These are phyloP conservation scores for Debaryomyces prosopidis DNA, from an alignment of 805 yeast genomes.

Conservation along the genomic window DNA sequence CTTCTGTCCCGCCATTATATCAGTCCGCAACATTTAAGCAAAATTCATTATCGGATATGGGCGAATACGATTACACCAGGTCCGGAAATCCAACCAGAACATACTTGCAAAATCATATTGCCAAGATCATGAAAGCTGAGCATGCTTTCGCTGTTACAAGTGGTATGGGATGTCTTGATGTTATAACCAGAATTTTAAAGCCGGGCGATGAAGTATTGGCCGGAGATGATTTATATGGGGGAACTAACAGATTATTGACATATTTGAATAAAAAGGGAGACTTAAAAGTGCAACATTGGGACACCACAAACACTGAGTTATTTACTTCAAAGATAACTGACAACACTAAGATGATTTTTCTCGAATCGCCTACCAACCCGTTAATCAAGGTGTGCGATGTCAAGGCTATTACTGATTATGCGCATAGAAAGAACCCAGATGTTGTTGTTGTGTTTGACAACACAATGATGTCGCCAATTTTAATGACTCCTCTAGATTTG, in stretches of 20 bases:
- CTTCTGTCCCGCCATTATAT: constrained; percentile 86
- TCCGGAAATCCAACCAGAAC: constrained; percentile 95
- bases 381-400: constrained; percentile 85
- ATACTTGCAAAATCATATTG: constrained; percentile 72
- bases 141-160: constrained; percentile 80
- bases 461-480: constrained; percentile 94
- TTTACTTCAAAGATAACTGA: constrained; percentile 56
- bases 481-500: constrained; percentile 79
- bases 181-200: constrained; percentile 66
- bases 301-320: constrained; percentile 70
- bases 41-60: constrained; percentile 67
- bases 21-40: constrained; percentile 96
- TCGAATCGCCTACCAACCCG: constrained; percentile 95
- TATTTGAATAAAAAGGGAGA: constrained; percentile 65
- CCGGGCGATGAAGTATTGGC: constrained; percentile 93
- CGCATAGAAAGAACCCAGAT: constrained; percentile 67
- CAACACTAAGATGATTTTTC: constrained; percentile 72
- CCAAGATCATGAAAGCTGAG: constrained; percentile 75
- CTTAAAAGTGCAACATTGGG: constrained; percentile 70
- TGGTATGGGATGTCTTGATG: constrained; percentile 93
- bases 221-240: constrained; percentile 94
- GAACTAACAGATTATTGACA: constrained; percentile 82
- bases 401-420: constrained; percentile 60
- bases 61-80: constrained; percentile 74
- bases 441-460: constrained; percentile 84